A percentile compares a stretch with the other conserved stretches of the same genome.
phyloP scores from a whole-genome alignment of 768 basidiomycete species.

The Agaricus subrufescens region DNA sequence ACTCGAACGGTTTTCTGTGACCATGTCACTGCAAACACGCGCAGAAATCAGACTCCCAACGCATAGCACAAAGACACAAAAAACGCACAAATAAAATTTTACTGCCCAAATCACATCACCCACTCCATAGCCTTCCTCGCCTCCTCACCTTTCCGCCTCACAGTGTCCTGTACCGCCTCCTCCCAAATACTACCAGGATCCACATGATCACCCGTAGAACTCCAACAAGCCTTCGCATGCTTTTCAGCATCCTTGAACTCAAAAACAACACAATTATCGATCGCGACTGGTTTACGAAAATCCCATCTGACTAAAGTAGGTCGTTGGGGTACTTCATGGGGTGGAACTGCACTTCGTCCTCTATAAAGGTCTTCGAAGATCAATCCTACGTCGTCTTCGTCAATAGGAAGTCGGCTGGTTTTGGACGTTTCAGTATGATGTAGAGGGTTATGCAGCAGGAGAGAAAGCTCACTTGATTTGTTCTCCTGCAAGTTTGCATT shows the following conservation, averaged over 20 bases:
- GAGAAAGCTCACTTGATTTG: slow-evolving; percentile 49
- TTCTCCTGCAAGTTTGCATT: slow-evolving; percentile 61
- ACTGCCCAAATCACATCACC: slow-evolving; percentile 29
- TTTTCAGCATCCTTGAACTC: slow-evolving; percentile 69
- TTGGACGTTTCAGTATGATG: background rate
- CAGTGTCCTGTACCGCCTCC: slow-evolving; percentile 48
- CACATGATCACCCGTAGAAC: slow-evolving; percentile 19
- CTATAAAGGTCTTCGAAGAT: slow-evolving; percentile 87
- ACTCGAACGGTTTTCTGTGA: too few relatives aligned
- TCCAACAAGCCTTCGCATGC: slow-evolving; percentile 49
- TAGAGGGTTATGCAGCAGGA: background rate
- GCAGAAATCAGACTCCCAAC: too few relatives aligned
- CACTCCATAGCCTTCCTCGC: slow-evolving; percentile 51
- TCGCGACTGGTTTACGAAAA: slow-evolving; percentile 48
- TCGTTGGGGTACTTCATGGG: slow-evolving; percentile 64
- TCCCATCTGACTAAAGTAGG: slow-evolving; percentile 86
- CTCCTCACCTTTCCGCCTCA: slow-evolving; percentile 56
- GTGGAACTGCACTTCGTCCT: slow-evolving; percentile 74
- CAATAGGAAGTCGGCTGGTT: slow-evolving; percentile 66
- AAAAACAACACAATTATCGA: slow-evolving; percentile 87
- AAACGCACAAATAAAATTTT: background rate
- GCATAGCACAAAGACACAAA: too few relatives aligned
- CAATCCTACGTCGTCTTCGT: slow-evolving; percentile 77
- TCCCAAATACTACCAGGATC: slow-evolving; percentile 69
- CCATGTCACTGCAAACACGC: too few relatives aligned